A percentile compares a stretch with the other conserved stretches of the same genome.
Conservation (phyloP, 2,329 filamentous ascomycete genomes). For the Pseudonectria foliicola region DNA sequence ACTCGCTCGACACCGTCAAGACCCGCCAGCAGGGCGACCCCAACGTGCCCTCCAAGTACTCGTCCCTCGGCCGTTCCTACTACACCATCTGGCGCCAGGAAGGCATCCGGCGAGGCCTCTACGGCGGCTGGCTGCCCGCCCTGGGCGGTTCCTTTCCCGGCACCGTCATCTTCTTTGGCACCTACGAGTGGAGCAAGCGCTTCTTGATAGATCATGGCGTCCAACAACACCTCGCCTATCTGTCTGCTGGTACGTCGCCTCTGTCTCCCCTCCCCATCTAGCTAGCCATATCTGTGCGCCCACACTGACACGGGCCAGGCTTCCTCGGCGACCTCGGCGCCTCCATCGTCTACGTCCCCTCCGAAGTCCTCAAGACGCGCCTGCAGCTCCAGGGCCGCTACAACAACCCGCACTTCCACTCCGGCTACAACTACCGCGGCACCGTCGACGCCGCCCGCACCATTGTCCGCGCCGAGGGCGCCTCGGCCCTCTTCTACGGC, state of each 20-base stretch:
- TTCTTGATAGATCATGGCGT: slow-evolving; percentile 78
- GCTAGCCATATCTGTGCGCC: slow-evolving; percentile 2
- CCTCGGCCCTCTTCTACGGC: slow-evolving; percentile 85
- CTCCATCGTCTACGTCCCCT: slow-evolving; percentile 90
- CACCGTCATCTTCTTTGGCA: slow-evolving; percentile 91
- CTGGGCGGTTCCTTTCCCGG: slow-evolving; percentile 89
- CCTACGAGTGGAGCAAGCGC: slow-evolving; percentile 92
- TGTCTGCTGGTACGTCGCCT: slow-evolving; percentile 62
- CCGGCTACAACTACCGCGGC: slow-evolving; percentile 91
- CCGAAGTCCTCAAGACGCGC: slow-evolving; percentile 95
- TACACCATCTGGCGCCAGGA: slow-evolving; percentile 90
- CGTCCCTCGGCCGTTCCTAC: slow-evolving; percentile 83
- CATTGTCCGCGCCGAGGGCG: slow-evolving; percentile 75
- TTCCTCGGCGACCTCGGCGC: slow-evolving; percentile 89
- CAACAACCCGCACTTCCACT: slow-evolving; percentile 90
- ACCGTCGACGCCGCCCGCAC: slow-evolving; percentile 79
- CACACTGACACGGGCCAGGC: slow-evolving; percentile 42
- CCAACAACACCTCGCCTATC: slow-evolving; percentile 76
- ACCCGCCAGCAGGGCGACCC: slow-evolving; percentile 96
- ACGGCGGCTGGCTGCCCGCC: slow-evolving; percentile 88
- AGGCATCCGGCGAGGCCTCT: slow-evolving; percentile 76
- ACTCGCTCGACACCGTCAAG: slow-evolving; percentile 97
- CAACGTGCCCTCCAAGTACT: slow-evolving; percentile 86
- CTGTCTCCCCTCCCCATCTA: not conserved
- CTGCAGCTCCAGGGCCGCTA: slow-evolving; percentile 89